Base-by-base conservation (phyloP, 1,284 basidiomycete species). In the Exsudoporus floridanus region DNA sequence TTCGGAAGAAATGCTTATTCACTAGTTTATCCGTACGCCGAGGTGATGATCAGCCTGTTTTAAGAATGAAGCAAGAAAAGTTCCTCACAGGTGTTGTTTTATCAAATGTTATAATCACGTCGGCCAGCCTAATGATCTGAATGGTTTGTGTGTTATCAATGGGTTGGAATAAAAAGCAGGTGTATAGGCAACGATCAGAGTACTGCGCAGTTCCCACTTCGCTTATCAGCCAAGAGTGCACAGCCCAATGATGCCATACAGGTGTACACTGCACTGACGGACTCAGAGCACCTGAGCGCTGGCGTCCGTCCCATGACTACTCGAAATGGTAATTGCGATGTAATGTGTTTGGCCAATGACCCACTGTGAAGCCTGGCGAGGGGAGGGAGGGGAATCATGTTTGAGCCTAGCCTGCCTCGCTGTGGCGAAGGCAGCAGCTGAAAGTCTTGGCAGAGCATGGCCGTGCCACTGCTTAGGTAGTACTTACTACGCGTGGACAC, bases 401-500 rank as follows among this genome's bases (percentile, higher is more conserved):
- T 21, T 10, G 7, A 23, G 34, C 34, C 27, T 10, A 7, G 27
- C 27, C 21, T 31, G 27, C 34, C 18, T 45, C 12, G 30, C 33
- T 28, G 46, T 35, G 39, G 27, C 23, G 3, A 25, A 23, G 21
- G 18, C 4, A 25, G 35, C 21, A 30, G 5, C 27, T 28, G 7
- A 9, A 28, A 30, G 31, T 23, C 43, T 28, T 42, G 35, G 46
- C 40, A 12, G 14, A 14, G 38, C 27, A 16, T 13, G 23, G 8
- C 19, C 5, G 25, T 36, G 27, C 9, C 27, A 28, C n/a, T n/a
- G 27, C 5, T 12, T 51, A 49, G 60, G 61, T 61, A 18, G 58
- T 61, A 53, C 51, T 4, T 25, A n/a, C 3, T 10, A 47, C 49
- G 55, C 7, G 55, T 53, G 64, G 53, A 49, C n/a, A n/a, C n/a